phyloP scores from a whole-genome alignment of 768 basidiomycete species.

The Boletus vinaceobasis region DNA sequence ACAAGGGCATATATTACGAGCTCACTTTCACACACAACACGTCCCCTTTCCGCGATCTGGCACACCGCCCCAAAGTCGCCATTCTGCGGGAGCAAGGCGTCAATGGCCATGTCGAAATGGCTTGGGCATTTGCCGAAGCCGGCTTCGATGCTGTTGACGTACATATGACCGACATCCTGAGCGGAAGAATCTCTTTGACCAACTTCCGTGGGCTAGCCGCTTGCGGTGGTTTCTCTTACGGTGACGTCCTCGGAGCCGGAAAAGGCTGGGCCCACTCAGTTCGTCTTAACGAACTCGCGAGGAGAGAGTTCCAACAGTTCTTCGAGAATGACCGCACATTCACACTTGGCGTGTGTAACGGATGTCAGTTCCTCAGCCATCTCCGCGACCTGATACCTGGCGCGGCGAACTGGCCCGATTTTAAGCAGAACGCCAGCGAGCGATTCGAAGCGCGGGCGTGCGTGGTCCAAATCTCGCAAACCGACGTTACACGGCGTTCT shows the following conservation, averaged over 20 bases:
- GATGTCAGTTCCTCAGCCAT: constrained; percentile 94
- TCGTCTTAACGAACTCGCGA: constrained; percentile 71
- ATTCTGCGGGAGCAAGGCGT: constrained; percentile 98
- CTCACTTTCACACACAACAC: constrained; percentile 51
- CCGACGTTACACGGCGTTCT: constrained; percentile 51
- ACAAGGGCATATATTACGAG: constrained; percentile 71
- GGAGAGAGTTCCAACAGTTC: constrained; percentile 77
- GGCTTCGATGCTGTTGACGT: constrained; percentile 96
- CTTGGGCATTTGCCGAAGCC: constrained; percentile 91
- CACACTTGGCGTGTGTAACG: constrained; percentile 93
- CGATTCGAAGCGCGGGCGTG: constrained; percentile 88
- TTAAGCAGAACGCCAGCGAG: constrained; percentile 84
- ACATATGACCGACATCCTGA: constrained; percentile 96
- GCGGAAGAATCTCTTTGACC: constrained; percentile 56
- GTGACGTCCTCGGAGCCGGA: constrained; percentile 95
- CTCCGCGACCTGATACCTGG: constrained; percentile 88
- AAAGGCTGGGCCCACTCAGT: constrained; percentile 99
- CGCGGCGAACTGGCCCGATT: constrained; percentile 80
- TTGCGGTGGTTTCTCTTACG: constrained; percentile 98
- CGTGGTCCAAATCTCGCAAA: constrained; percentile 73
- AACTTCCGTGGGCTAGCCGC: constrained; percentile 88
- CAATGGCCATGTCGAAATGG: constrained; percentile 98
- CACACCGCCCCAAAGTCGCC: constrained; percentile 79
- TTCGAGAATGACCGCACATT: constrained; percentile 83
- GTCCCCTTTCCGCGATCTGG: constrained; percentile 36